phyloP scores from a whole-genome alignment of 2,329 filamentous ascomycete species.

The Epichloe festucae region DNA sequence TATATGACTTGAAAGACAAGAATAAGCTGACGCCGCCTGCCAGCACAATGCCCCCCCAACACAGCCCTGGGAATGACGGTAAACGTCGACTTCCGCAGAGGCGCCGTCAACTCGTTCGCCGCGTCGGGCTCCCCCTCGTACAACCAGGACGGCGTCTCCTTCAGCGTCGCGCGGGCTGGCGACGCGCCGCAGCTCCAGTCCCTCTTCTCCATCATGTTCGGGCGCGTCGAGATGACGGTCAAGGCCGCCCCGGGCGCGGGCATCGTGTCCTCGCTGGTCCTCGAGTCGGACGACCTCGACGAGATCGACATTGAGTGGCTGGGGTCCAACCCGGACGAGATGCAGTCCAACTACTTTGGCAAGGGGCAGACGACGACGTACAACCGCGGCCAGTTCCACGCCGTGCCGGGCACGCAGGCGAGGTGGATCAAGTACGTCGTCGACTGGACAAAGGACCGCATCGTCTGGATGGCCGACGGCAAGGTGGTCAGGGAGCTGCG shows the following conservation, averaged over 20 bases:
- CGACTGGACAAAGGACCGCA: slow-evolving; percentile 78
- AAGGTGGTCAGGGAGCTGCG: slow-evolving; percentile 64
- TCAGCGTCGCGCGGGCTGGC: slow-evolving; percentile 65
- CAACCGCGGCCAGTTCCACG: slow-evolving; percentile 75
- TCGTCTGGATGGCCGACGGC: slow-evolving; percentile 78
- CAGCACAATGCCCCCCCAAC: slow-evolving; percentile 56
- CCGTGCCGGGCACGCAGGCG: slow-evolving; percentile 53
- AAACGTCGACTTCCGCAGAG: slow-evolving; percentile 69
- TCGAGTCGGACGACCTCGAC: slow-evolving; percentile 84
- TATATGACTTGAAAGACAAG: too few relatives aligned
- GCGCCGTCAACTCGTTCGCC: slow-evolving; percentile 66
- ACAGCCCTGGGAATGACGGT: slow-evolving; percentile 75
- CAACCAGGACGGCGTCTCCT: slow-evolving; percentile 60
- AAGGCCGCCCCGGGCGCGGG: slow-evolving; percentile 79
- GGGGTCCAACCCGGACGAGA: slow-evolving; percentile 58
- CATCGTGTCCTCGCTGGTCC: slow-evolving; percentile 83
- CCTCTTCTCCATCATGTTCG: slow-evolving; percentile 99
- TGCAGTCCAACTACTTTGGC: slow-evolving; percentile 97
- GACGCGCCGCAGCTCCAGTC: slow-evolving; percentile 79
- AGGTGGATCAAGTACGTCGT: slow-evolving; percentile 76
- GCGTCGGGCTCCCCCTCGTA: slow-evolving; percentile 61
- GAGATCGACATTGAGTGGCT: slow-evolving; percentile 98
- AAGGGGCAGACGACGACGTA: slow-evolving; percentile 79
- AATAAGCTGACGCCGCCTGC: neutral
- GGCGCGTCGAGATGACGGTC: slow-evolving; percentile 72